Base-by-base conservation (phyloP, 106 monocot genomes). In the Dioscorea dumetorum region DNA sequence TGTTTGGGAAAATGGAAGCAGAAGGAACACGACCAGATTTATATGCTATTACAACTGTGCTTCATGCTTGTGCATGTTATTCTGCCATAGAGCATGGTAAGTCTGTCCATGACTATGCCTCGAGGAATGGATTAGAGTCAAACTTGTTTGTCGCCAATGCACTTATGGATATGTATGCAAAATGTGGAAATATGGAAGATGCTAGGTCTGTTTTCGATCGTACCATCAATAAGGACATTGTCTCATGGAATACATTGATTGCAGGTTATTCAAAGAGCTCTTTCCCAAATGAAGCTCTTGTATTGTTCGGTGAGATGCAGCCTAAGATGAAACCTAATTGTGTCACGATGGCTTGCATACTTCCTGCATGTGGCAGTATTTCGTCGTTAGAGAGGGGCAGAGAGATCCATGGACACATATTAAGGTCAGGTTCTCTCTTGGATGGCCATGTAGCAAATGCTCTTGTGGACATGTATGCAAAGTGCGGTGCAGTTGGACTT, bases 241-340 rank as follows among this genome's bases (percentile, higher is more conserved):
- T 93, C 33, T 93, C 89, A 50, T 93, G 89, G 89, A 86, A 88
- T 63, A 84, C 88, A 16, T 57, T 93, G 72, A 89, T 93, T 28
- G 85, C 83, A 15, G 93, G 83, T 35, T 93, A 84, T 50, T 81
- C 86, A 2, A 89, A 84, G 79, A 86, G 80, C 62, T 49, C 48
- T 64, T 49, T 84, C 71, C 75, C 83, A 19, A 82, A 84, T 60
- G 88, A 93, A 70, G 86, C 89, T 24, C 79, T 86, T 17, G 16
- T 23, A 14, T 70, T 86, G 60, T 89, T 89, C 41, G 32, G 60
- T 7, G 52, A 86, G 70, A 89, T 86, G 88, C 79, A 58, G 17
- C 41, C 22, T 12, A 76, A 68, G 28, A 8, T 75, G 24, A 77
- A 62, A 75, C 86, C 88, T 21, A 82, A 88, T 80, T 70, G 69